phyloP scores from a whole-genome alignment of 1,284 basidiomycete genomes.

The Ganoderma lingzhi region DNA sequence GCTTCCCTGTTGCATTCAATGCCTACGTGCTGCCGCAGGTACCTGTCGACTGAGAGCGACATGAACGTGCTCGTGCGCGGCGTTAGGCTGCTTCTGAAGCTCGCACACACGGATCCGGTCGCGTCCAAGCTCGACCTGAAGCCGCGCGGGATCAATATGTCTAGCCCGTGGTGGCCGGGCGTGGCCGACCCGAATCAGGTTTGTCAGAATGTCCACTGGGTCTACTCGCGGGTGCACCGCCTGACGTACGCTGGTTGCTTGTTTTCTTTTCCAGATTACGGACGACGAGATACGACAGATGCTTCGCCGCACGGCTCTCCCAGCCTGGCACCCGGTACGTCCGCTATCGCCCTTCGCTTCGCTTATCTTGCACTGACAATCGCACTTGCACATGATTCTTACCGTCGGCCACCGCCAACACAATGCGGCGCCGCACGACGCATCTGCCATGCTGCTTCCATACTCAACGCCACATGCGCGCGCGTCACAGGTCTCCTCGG shows the following conservation, averaged over 20 bases:
- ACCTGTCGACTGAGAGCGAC: slow-evolving; percentile 36
- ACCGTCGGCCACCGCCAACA: background rate
- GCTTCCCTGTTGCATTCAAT: background rate
- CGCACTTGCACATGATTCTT: background rate
- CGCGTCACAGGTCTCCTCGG: slow-evolving; percentile 27
- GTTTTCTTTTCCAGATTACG: background rate
- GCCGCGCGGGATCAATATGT: slow-evolving; percentile 15
- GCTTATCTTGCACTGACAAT: background rate
- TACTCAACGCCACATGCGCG: background rate
- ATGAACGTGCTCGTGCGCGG: slow-evolving; percentile 41
- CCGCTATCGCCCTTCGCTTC: background rate
- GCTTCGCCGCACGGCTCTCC: background rate
- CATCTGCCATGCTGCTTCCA: background rate
- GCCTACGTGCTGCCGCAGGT: slow-evolving; percentile 23
- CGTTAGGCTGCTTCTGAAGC: slow-evolving; percentile 34
- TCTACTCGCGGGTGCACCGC: background rate
- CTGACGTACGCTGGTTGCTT: too few relatives aligned
- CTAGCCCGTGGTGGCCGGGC: slow-evolving; percentile 38
- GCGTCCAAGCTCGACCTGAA: slow-evolving; percentile 40
- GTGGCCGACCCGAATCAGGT: slow-evolving; percentile 39
- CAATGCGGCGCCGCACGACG: background rate
- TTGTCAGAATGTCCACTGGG: background rate
- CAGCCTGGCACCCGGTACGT: background rate
- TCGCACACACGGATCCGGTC: slow-evolving; percentile 40
- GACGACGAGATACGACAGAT: background rate